phyloP scores from a whole-genome alignment of 345 rosid genomes.

The Crucihimalaya himalaica region DNA sequence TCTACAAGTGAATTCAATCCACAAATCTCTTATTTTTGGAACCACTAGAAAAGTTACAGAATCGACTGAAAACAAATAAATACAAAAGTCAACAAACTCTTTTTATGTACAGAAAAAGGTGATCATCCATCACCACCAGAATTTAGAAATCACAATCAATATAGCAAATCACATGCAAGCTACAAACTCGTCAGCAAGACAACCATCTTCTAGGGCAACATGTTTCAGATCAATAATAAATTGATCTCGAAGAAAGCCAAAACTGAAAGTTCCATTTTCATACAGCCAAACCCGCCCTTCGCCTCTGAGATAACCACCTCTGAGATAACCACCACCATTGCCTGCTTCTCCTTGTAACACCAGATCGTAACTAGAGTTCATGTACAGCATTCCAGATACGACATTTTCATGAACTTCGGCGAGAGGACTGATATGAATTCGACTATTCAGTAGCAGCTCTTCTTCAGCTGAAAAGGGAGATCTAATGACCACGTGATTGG shows the following conservation, averaged over 20 bases:
- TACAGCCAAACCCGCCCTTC: slow-evolving; percentile 90
- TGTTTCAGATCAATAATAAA: slow-evolving; percentile 64
- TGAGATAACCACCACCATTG: slow-evolving; percentile 17
- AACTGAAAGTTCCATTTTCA: slow-evolving; percentile 70
- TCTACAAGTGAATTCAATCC: neutral
- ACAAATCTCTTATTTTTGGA: neutral
- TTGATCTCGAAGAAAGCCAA: slow-evolving; percentile 75
- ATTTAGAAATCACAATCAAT: neutral
- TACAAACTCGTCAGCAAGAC: slow-evolving; percentile 52
- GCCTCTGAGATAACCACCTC: slow-evolving; percentile 28
- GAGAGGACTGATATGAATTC: slow-evolving; percentile 51
- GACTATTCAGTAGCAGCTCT: slow-evolving; percentile 51
- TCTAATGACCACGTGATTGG: slow-evolving; percentile 44
- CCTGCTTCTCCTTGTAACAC: slow-evolving; percentile 47
- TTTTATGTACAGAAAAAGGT: slow-evolving; percentile 21
- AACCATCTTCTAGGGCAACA: slow-evolving; percentile 54
- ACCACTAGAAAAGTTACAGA: neutral
- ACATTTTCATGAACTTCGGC: slow-evolving; percentile 35
- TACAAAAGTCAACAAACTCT: slow-evolving; percentile 14
- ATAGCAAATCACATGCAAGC: slow-evolving; percentile 26
- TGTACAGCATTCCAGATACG: slow-evolving; percentile 56
- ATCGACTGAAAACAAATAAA: neutral
- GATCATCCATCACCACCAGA: neutral
- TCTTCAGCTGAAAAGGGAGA: slow-evolving; percentile 63
- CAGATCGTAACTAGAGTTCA: slow-evolving; percentile 65